A percentile compares a stretch with the other conserved stretches of the same genome.
Conservation (phyloP, 441 rosid genomes). For the Eutrema salsugineum region DNA sequence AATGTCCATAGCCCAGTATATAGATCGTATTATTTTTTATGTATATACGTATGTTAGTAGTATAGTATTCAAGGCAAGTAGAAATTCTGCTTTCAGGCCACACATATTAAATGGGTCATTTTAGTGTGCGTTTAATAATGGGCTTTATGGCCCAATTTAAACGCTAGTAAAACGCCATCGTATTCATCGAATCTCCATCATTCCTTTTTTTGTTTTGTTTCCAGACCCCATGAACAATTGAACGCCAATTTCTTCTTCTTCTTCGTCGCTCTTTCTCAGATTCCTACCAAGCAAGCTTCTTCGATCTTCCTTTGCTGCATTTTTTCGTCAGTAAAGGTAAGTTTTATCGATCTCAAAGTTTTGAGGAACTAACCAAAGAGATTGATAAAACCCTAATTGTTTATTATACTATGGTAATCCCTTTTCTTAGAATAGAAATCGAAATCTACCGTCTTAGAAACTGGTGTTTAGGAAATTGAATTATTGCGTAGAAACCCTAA, state of each 20-base stretch:
- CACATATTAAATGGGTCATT: neutral
- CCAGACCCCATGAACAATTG: neutral
- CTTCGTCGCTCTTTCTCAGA: neutral
- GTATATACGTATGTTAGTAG: too few species aligned
- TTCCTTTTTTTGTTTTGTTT: neutral
- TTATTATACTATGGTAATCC: neutral
- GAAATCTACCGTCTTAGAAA: neutral
- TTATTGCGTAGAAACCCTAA: neutral
- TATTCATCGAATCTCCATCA: neutral
- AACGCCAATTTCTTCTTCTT: neutral
- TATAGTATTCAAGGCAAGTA: too few species aligned
- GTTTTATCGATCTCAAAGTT: neutral
- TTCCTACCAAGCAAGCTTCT: conserved; percentile 8
- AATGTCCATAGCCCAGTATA: too few species aligned
- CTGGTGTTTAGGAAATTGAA: neutral
- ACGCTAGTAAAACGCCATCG: neutral
- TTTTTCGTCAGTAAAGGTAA: conserved; percentile 1
- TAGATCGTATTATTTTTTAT: too few species aligned
- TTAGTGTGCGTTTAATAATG: neutral
- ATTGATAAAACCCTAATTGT: neutral
- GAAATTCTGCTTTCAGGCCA: neutral
- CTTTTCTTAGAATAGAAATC: neutral
- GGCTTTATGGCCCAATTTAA: neutral
- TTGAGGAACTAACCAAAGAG: neutral
- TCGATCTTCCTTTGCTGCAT: neutral